Evolutionary conservation across 2,329 filamentous ascomycete species (phyloP), one percentile per base, ranked within the genome.

Genomic region (Claviceps sp.): DNA sequence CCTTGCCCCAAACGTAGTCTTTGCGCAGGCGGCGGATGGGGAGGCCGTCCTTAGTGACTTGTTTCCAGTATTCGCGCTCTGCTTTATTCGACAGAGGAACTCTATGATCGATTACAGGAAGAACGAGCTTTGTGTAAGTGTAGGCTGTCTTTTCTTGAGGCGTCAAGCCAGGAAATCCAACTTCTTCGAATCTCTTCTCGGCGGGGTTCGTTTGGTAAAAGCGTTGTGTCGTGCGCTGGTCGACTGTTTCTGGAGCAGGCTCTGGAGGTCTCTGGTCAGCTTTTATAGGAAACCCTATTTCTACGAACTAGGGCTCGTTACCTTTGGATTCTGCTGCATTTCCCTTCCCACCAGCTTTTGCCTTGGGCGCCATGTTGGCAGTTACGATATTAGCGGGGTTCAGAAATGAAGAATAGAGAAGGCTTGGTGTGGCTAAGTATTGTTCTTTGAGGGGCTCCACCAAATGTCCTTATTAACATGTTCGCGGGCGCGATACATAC

Each of bases 21-120:
- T 60, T 60, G 22, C 64, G 61, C 17, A 74, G 64, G 26, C 66
- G 65, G 39, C 77, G 73, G 48, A 75, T 64, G 5, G 77, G 74
- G 14, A 79, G 66, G 52, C 65, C 70, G 47, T 74, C 69, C 56
- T 80, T 78, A 61, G 71, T 71, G 55, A 78, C 68, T 46, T 69
- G 66, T 63, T 77, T 77, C 78, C 78, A 82, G 60, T 77, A 73
- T 58, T 80, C 77, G 59, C 74, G 73, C 60, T 78, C 73, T 26
- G 72, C 64, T 62, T 78, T 78, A 62, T 69, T 64, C 54, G 64
- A 67, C 37, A 68, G 61, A 44, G 60, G 55, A 4, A 71, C 57
- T 11, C 58, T 59, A 48, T 61, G 64, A 53, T 67, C 61, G 45
- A 66, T 66, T 39, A 70, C 67, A 45, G 68, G 68, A 44, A 66